Evolutionary conservation across 805 yeast species (phyloP).

Genomic region (Nakazawaea ernobii): DNA sequence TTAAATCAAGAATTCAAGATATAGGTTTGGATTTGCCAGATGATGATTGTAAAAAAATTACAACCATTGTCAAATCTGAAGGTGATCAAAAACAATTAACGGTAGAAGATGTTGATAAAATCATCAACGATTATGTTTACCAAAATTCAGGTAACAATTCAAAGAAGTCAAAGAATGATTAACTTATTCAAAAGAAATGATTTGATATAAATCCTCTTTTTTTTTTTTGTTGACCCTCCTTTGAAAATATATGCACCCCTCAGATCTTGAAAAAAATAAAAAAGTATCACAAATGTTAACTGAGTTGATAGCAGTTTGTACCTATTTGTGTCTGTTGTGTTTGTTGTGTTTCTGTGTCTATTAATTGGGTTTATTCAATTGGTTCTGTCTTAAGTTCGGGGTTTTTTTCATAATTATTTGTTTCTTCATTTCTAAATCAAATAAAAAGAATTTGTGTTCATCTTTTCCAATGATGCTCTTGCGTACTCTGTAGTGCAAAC

Average conservation of each 20-base stretch:
- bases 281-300: too few species aligned
- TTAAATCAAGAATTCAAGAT: slow-evolving; percentile 56
- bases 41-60: slow-evolving; percentile 52
- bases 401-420: too few species aligned
- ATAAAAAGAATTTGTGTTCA: too few species aligned
- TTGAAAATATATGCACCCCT: not conserved
- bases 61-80: slow-evolving; percentile 47
- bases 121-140: slow-evolving; percentile 39
- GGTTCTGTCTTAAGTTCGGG: too few species aligned
- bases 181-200: not conserved
- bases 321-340: too few species aligned
- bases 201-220: not conserved
- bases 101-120: slow-evolving; percentile 57
- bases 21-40: slow-evolving; percentile 50
- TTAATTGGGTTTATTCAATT: too few species aligned
- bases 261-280: not conserved
- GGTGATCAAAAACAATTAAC: slow-evolving; percentile 57
- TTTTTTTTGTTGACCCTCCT: not conserved
- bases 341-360: too few species aligned
- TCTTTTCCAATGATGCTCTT: too few species aligned
- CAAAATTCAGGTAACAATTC: slow-evolving; percentile 30
- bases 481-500: too few species aligned
- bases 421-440: too few species aligned
- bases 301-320: too few species aligned
- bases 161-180: slow-evolving; percentile 16